These are phyloP conservation scores for Talaromyces piceae DNA, from an alignment of 2,329 filamentous ascomycete species.

Conservation along the genomic window DNA sequence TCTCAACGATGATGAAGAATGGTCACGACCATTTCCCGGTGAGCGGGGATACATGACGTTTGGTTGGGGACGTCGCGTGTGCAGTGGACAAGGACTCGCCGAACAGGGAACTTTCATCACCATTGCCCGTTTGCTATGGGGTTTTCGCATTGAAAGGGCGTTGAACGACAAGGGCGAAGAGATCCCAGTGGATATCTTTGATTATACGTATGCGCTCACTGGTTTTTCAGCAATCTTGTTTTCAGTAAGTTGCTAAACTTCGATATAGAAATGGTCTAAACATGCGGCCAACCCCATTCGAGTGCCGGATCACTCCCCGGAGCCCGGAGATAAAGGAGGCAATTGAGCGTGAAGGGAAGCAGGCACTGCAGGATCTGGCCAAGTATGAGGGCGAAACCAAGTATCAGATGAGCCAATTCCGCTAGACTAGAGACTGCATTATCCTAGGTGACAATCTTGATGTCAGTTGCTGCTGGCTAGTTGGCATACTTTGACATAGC, in stretches of 20 bases:
- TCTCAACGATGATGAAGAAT: neutral
- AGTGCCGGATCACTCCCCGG: constrained; percentile 47
- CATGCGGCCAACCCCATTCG: constrained; percentile 47
- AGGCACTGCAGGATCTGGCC: constrained; percentile 46
- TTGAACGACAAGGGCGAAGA: constrained; percentile 34
- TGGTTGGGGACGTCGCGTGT: constrained; percentile 50
- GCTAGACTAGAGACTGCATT: constrained; percentile 21
- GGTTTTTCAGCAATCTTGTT: constrained; percentile 31
- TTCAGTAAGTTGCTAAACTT: neutral
- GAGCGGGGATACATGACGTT: constrained; percentile 46
- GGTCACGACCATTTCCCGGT: neutral
- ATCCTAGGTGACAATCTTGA: neutral
- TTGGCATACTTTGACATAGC: too few relatives aligned
- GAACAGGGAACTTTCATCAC: constrained; percentile 56
- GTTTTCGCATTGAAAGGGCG: constrained; percentile 30
- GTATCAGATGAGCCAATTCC: constrained; percentile 51
- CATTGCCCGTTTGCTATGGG: constrained; percentile 51
- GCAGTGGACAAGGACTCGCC: constrained; percentile 48
- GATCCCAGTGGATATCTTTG: constrained; percentile 50
- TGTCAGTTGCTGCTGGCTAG: neutral
- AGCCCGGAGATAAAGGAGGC: constrained; percentile 42
- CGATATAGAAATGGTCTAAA: constrained; percentile 47
- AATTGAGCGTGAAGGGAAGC: constrained; percentile 46
- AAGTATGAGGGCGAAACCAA: constrained; percentile 50
- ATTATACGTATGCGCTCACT: constrained; percentile 32